Conservation (phyloP, 768 basidiomycete genomes). For the Austroboletus festivus region DNA sequence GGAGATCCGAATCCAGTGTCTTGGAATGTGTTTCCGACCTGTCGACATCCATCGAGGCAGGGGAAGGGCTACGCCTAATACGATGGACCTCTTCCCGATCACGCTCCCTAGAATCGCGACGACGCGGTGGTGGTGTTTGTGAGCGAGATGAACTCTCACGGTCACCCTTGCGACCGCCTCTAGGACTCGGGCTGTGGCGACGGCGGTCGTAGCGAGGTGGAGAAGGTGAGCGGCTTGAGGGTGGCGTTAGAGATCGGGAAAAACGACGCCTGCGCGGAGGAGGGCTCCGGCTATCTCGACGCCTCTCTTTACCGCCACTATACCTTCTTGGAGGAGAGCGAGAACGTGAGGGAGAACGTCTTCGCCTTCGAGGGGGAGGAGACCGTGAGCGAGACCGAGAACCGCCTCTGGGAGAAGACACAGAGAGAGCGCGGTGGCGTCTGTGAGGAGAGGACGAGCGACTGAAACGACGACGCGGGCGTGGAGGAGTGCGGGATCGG, state of each 20-base stretch:
- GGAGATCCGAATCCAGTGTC: slow-evolving; percentile 29
- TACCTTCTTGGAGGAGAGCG: slow-evolving; percentile 29
- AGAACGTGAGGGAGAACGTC: slow-evolving; percentile 32
- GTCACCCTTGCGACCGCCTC: slow-evolving; percentile 28
- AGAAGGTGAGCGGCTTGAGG: slow-evolving; percentile 42
- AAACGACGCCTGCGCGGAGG: slow-evolving; percentile 39
- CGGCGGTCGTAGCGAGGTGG: slow-evolving; percentile 40
- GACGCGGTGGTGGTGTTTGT: slow-evolving; percentile 31
- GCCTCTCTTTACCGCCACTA: slow-evolving; percentile 16
- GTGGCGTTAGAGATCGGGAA: slow-evolving; percentile 47
- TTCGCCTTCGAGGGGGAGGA: slow-evolving; percentile 37
- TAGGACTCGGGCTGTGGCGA: slow-evolving; percentile 44
- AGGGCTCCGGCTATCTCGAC: slow-evolving; percentile 33
- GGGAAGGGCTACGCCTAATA: slow-evolving; percentile 27
- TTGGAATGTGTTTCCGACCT: slow-evolving; percentile 20
- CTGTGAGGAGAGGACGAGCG: slow-evolving; percentile 27
- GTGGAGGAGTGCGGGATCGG: slow-evolving; percentile 31
- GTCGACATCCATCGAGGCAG: slow-evolving; percentile 23
- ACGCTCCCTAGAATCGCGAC: slow-evolving; percentile 30
- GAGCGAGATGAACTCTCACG: slow-evolving; percentile 34
- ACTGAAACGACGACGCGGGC: slow-evolving; percentile 24
- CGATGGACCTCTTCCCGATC: slow-evolving; percentile 21
- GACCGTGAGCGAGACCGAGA: slow-evolving; percentile 42
- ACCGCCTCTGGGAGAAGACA: slow-evolving; percentile 33
- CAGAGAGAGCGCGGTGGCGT: slow-evolving; percentile 32